A percentile compares a stretch with the other conserved stretches of the same genome.
These are phyloP conservation scores for Vinca minor DNA, from an alignment of 257 asterid species.

Conservation along the genomic window DNA sequence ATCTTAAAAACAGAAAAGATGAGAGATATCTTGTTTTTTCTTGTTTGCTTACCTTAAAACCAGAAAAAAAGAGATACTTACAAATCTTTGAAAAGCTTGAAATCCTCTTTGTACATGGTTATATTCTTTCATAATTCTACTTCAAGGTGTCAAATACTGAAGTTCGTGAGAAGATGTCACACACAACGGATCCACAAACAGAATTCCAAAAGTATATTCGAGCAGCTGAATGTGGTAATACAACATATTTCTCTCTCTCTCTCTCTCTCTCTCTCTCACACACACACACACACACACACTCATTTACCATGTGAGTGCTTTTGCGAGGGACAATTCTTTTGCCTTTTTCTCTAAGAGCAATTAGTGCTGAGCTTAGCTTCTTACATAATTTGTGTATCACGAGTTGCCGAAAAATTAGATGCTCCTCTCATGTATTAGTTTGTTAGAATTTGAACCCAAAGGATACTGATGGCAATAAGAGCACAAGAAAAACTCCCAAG, in stretches of 20 bases:
- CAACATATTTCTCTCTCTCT: background rate
- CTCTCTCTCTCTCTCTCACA: too few species aligned
- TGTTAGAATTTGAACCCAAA: background rate
- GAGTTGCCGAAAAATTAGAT: too few species aligned
- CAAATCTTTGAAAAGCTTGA: background rate
- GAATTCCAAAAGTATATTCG: conserved; percentile 6
- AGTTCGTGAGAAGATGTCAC: conserved; percentile 3
- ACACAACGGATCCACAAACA: background rate
- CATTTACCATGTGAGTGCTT: too few species aligned
- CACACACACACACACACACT: too few species aligned
- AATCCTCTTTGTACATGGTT: background rate
- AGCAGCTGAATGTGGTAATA: background rate
- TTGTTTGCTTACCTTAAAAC: background rate
- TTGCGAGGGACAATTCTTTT: background rate
- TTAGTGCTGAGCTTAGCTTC: background rate
- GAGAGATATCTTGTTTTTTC: background rate
- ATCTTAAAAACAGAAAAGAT: background rate
- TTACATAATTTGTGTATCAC: background rate
- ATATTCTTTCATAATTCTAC: background rate
- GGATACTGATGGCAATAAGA: background rate
- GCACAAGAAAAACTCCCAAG: background rate
- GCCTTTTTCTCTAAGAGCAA: background rate
- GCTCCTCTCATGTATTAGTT: background rate
- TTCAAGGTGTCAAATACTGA: conserved; percentile 10
- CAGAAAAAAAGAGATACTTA: background rate